Evolutionary conservation across 352 stramenopile genomes (phyloP).

Genomic region (Phytopythium montanum): DNA sequence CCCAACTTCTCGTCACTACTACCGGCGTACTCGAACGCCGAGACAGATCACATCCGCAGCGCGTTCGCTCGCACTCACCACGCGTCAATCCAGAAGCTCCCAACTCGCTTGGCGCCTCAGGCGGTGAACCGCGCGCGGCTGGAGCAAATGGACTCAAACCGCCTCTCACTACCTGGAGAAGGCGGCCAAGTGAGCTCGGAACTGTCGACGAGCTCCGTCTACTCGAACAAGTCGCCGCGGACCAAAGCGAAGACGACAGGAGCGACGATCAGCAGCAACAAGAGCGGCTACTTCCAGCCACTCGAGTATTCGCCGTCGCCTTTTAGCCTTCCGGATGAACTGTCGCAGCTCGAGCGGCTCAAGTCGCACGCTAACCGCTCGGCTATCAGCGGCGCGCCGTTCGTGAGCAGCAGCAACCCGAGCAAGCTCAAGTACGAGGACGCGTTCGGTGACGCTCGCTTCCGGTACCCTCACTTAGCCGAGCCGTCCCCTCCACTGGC

Average conservation of each 20-base stretch:
- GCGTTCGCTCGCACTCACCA: conserved; percentile 69
- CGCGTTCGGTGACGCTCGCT: conserved; percentile 49
- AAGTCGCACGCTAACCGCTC: conserved; percentile 62
- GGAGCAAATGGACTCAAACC: conserved; percentile 79
- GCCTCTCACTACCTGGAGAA: conserved; percentile 26
- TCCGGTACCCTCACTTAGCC: conserved; percentile 63
- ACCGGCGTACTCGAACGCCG: conserved; percentile 74
- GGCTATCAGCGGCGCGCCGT: conserved; percentile 68
- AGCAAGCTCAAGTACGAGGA: conserved; percentile 72
- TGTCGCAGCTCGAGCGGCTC: conserved; percentile 64
- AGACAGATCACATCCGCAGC: conserved; percentile 72
- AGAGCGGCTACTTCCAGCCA: conserved; percentile 69
- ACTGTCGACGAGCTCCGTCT: not conserved
- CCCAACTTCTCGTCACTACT: conserved; percentile 82
- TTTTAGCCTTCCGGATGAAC: conserved; percentile 55
- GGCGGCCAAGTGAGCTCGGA: not conserved
- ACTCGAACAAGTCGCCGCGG: conserved; percentile 2
- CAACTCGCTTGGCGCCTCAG: conserved; percentile 41
- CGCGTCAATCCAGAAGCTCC: conserved; percentile 65
- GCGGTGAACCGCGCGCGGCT: conserved; percentile 62
- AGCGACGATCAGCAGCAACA: conserved; percentile 46
- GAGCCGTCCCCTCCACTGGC: conserved; percentile 58
- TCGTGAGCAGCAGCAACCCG: conserved; percentile 45
- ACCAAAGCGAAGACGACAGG: not conserved
- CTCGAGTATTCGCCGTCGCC: conserved; percentile 79